Evolutionary conservation across 352 stramenopile genomes (phyloP), one percentile per base, ranked within the genome.

Genomic region (Pythium rishiriense): DNA sequence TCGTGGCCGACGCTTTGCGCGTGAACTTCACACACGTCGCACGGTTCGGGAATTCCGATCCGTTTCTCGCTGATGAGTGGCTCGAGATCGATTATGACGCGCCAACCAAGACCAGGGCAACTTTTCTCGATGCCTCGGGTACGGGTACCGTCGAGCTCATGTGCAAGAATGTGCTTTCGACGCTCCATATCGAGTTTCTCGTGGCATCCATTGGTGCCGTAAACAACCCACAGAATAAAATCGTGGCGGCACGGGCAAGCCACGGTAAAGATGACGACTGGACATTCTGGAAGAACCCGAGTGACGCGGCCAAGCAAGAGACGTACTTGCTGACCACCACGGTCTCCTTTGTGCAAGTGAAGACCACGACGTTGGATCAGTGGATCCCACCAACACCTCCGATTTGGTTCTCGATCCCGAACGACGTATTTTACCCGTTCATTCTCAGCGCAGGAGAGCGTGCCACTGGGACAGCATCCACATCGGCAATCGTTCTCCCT

Each of bases 321-420:
- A 78, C 53, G 22, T 78, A 70, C 50, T 11, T 78, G 22, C 24
- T 81, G 12, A 69, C 63, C 25, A 76, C 68, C 31, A 79, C 51
- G 0, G 73, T 80, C 26, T 76, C 42, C 14, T 84, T 76, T 52
- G 71, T 76, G 19, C 33, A 28, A 4, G 66, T 78, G 7, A 25
- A 60, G 41, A 48, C 57, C 14, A 55, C 55, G 3, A 46, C 59
- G 35, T 28, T 78, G 5, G 68, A 79, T 28, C 52, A 72, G 21
- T 68, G 78, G 26, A 72, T 80, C 41, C 73, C 73, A 1, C 66
- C 64, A n/a, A 55, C 75, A 9, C 75, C 75, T 19, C 63, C 71
- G 19, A 66, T 84, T 21, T 84, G 75, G 75, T 84, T 84, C 33
- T 75, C 75, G n/a, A 84, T 84, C 56, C 73, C 73, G 8, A 81